Evolutionary conservation across 139 green algal genomes (phyloP).

Genomic region (Chlorella sp.): DNA sequence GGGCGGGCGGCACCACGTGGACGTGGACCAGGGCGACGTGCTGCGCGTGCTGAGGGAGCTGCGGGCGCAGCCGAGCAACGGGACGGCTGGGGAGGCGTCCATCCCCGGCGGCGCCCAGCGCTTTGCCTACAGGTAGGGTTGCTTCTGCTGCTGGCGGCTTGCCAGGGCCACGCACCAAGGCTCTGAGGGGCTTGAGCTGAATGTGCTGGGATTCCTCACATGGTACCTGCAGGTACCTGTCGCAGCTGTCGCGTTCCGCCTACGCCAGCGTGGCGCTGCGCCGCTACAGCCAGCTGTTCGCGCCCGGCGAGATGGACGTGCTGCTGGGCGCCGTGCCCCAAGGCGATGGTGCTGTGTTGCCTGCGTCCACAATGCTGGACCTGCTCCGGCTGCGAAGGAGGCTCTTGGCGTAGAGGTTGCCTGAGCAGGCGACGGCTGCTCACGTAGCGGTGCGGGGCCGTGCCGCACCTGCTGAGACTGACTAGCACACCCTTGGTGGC

Average conservation of each 20-base stretch:
- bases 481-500: background rate
- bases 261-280: conserved; percentile 14
- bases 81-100: background rate
- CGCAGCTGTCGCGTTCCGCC: conserved; percentile 1
- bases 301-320: conserved; percentile 3
- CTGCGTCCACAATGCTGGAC: background rate
- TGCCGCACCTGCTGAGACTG: background rate
- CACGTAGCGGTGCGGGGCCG: background rate
- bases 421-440: background rate
- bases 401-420: background rate
- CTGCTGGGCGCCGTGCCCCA: conserved; percentile 3
- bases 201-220: no score
- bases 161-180: no score
- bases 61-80: background rate
- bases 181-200: no score
- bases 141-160: no score
- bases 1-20: conserved; percentile 16
- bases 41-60: conserved; percentile 2
- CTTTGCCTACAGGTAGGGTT: conserved; percentile 6
- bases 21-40: conserved; percentile 17
- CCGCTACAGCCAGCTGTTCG: conserved; percentile 8
- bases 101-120: background rate
- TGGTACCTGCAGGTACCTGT: conserved; percentile 1
- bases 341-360: background rate
- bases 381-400: background rate